Base-by-base conservation (phyloP, 495 filamentous ascomycete species). In the Hypoxylon rickii region DNA sequence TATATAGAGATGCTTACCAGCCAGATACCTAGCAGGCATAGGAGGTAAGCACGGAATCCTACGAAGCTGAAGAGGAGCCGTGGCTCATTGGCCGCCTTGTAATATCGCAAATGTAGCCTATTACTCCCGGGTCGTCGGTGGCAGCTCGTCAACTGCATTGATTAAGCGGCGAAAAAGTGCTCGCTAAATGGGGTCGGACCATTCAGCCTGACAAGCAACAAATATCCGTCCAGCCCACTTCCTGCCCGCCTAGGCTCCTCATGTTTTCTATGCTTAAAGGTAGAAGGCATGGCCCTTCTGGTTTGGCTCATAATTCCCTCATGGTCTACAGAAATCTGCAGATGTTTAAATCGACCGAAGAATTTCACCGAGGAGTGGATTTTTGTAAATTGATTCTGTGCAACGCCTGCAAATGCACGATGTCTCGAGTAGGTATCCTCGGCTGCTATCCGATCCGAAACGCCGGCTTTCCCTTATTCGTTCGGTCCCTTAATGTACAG, bases 291-390 rank as follows among this genome's bases (percentile, higher is more conserved):
- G n/a, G n/a, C n/a, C n/a, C n/a, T n/a, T n/a, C n/a, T n/a, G n/a
- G n/a, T n/a, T n/a, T n/a, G n/a, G n/a, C n/a, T n/a, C n/a, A 49
- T 51, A 52, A 63, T 57, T 48, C 38, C 15, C 59, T 52, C 59
- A 49, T 33, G 43, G 37, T 17, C 22, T 22, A 39, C 37, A 49
- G 18, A n/a, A n/a, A n/a, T 13, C 19, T 21, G 40, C 24, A 22
- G 24, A 11, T 46, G 40, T 51, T 51, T 33, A 54, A 57, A 63
- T 44, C 11, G 48, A 54, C 59, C 59, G 59, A 57, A 7, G 1
- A 53, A 63, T 63, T 57, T 24, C 21, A 63, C 53, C 53, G 59
- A 63, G 21, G 48, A 63, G 59, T 63, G 59, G 59, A 49, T 49
- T 51, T 31, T 46, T 46, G n/a, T 48, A 45, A 57, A 48, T 52